A percentile compares a stretch with the other conserved stretches of the same genome.
phyloP scores from a whole-genome alignment of 257 asterid genomes.

The Mentha longifolia region DNA sequence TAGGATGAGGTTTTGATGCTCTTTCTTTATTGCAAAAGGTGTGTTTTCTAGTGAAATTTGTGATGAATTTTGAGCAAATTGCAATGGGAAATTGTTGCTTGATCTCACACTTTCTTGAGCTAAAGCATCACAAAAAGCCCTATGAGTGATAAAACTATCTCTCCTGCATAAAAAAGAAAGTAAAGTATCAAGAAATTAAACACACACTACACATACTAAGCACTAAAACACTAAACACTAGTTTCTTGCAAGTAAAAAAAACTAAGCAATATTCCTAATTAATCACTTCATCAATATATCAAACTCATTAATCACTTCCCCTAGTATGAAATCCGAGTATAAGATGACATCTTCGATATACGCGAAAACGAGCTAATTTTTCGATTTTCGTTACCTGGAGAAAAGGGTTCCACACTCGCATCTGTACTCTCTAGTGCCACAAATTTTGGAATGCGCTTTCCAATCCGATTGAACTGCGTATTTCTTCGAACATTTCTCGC shows the following conservation, averaged over 20 bases:
- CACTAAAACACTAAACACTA: too few species aligned
- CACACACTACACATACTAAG: not conserved
- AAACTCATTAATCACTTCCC: too few species aligned
- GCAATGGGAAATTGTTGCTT: slow-evolving; percentile 30
- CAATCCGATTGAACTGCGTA: slow-evolving; percentile 94
- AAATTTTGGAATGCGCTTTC: slow-evolving; percentile 90
- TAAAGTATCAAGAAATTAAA: not conserved
- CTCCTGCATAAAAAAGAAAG: slow-evolving; percentile 49
- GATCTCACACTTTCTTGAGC: slow-evolving; percentile 70
- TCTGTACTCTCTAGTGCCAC: slow-evolving; percentile 91
- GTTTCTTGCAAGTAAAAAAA: not conserved
- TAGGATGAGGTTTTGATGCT: slow-evolving; percentile 55
- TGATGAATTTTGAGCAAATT: slow-evolving; percentile 15
- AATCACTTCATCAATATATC: too few species aligned
- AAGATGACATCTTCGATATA: too few species aligned
- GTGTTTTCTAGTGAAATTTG: slow-evolving; percentile 14
- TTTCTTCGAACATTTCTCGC: slow-evolving; percentile 78
- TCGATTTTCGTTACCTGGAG: slow-evolving; percentile 51
- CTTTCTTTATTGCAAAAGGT: slow-evolving; percentile 60
- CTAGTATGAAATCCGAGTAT: not conserved
- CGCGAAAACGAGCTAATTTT: not conserved
- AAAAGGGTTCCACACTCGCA: slow-evolving; percentile 96
- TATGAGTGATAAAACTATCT: slow-evolving; percentile 88
- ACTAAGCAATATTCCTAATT: too few species aligned
- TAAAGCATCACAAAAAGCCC: slow-evolving; percentile 90